A percentile compares a stretch with the other conserved stretches of the same genome.
phyloP scores from a whole-genome alignment of 805 yeast genomes.

The Tetrapisispora arboricola region DNA sequence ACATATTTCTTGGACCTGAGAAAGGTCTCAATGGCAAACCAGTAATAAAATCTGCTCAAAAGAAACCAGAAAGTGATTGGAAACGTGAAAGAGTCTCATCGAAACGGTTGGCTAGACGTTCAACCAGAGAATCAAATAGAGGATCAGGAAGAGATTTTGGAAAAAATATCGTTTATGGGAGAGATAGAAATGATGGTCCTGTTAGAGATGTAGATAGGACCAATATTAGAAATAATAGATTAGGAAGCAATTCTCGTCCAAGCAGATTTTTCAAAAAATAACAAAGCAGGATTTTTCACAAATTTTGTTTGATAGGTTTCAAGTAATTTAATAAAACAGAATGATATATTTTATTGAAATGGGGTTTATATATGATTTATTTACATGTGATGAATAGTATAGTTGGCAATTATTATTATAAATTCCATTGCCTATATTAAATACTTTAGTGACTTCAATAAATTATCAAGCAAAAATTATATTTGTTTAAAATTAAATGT shows the following conservation, averaged over 20 bases:
- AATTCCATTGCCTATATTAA: neutral
- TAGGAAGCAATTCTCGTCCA: constrained; percentile 3
- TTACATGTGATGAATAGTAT: constrained; percentile 2
- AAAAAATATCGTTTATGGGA: neutral
- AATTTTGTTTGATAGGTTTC: too few relatives aligned
- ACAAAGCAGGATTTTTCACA: constrained; percentile 1
- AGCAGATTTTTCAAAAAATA: constrained; percentile 12
- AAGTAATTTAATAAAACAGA: too few relatives aligned
- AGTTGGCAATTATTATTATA: neutral
- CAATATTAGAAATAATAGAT: constrained; percentile 1
- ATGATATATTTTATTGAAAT: neutral
- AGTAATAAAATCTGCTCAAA: too few relatives aligned
- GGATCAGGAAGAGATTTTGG: neutral
- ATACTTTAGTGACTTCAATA: too few relatives aligned
- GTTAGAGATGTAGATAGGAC: neutral
- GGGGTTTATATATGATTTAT: constrained; percentile 1
- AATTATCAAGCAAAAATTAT: too few relatives aligned
- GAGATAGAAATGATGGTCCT: neutral
- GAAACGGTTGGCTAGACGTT: neutral
- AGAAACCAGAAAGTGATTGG: constrained; percentile 4
- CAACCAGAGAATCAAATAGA: neutral
- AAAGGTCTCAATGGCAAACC: too few relatives aligned
- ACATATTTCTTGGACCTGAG: neutral
- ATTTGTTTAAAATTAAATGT: constrained; percentile 10
- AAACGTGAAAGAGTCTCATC: constrained; percentile 5